Evolutionary conservation across 2,329 filamentous ascomycete species (phyloP).

Genomic region (Samsoniella hepiali): DNA sequence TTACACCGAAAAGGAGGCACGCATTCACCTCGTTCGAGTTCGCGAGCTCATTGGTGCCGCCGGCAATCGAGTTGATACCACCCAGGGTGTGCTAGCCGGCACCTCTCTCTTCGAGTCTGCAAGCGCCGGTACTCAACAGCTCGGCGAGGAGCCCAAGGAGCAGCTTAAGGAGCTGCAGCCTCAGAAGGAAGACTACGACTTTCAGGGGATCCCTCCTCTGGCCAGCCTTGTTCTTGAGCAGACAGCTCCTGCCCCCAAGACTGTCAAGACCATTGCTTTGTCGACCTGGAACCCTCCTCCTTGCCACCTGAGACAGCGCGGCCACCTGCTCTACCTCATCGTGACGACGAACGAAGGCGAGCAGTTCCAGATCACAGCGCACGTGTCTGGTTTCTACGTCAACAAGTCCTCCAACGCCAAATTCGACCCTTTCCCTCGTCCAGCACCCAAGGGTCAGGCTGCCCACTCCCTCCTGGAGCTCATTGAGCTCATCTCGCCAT

Average conservation of each 20-base stretch:
- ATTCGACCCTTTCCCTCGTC: slow-evolving; percentile 84
- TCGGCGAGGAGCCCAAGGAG: slow-evolving; percentile 32
- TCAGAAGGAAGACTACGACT: slow-evolving; percentile 68
- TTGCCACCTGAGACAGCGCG: slow-evolving; percentile 83
- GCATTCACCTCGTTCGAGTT: slow-evolving; percentile 88
- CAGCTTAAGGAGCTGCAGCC: slow-evolving; percentile 21
- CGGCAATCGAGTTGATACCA: slow-evolving; percentile 79
- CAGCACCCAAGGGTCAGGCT: slow-evolving; percentile 71
- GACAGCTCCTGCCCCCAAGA: slow-evolving; percentile 73
- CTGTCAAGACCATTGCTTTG: slow-evolving; percentile 81
- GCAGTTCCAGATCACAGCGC: slow-evolving; percentile 87
- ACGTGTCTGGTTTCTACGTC: slow-evolving; percentile 93
- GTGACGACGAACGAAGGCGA: slow-evolving; percentile 92
- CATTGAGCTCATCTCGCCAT: slow-evolving; percentile 74
- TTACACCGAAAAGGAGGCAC: slow-evolving; percentile 97
- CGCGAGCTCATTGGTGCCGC: slow-evolving; percentile 91
- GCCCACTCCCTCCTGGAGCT: slow-evolving; percentile 85
- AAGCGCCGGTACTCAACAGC: slow-evolving; percentile 45
- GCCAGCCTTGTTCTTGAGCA: slow-evolving; percentile 67
- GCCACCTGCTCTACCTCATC: slow-evolving; percentile 87
- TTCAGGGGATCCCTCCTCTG: slow-evolving; percentile 65
- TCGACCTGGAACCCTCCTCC: slow-evolving; percentile 97
- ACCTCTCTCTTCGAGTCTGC: slow-evolving; percentile 84
- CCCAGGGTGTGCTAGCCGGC: slow-evolving; percentile 83
- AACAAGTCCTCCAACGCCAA: slow-evolving; percentile 95